phyloP scores from a whole-genome alignment of 1,139 yeast genomes.

The Pichia sp. region DNA sequence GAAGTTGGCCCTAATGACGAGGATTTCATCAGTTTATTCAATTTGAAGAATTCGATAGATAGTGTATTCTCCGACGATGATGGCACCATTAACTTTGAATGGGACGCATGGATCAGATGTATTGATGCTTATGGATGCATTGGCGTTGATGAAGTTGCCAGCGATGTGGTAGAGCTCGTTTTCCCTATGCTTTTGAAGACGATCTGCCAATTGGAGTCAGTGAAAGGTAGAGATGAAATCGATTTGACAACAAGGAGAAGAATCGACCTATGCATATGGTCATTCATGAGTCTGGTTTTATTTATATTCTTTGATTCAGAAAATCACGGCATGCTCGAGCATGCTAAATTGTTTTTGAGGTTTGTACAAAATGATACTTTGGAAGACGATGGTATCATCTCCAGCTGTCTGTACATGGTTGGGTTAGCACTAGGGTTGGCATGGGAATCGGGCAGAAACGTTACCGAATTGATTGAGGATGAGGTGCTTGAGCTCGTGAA shows the following conservation, averaged over 20 bases:
- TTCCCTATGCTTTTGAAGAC: conserved; percentile 34
- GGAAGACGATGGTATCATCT: conserved; percentile 33
- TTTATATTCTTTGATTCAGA: conserved; percentile 48
- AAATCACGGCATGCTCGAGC: conserved; percentile 48
- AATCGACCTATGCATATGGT: conserved; percentile 32
- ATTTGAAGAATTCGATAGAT: conserved; percentile 17
- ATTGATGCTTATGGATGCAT: conserved; percentile 42
- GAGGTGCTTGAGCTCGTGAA: conserved; percentile 15
- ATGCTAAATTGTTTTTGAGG: conserved; percentile 33
- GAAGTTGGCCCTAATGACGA: conserved; percentile 15
- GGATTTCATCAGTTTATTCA: conserved; percentile 31
- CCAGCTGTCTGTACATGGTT: conserved; percentile 46
- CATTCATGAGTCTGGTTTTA: conserved; percentile 43
- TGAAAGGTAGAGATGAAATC: conserved; percentile 24
- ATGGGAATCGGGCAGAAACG: conserved; percentile 26
- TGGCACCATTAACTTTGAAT: conserved; percentile 32
- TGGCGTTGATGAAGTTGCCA: conserved; percentile 51
- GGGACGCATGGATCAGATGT: conserved; percentile 38
- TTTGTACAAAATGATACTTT: conserved; percentile 23
- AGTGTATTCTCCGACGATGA: conserved; percentile 21
- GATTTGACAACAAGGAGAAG: conserved; percentile 24
- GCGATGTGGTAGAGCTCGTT: conserved; percentile 41
- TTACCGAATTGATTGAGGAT: conserved; percentile 40
- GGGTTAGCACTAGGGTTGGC: conserved; percentile 46
- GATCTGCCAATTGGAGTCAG: conserved; percentile 17